A percentile compares a stretch with the other conserved stretches of the same genome.
Evolutionary conservation across 306 rosid species (phyloP).

Genomic region (Luffa acutangula): DNA sequence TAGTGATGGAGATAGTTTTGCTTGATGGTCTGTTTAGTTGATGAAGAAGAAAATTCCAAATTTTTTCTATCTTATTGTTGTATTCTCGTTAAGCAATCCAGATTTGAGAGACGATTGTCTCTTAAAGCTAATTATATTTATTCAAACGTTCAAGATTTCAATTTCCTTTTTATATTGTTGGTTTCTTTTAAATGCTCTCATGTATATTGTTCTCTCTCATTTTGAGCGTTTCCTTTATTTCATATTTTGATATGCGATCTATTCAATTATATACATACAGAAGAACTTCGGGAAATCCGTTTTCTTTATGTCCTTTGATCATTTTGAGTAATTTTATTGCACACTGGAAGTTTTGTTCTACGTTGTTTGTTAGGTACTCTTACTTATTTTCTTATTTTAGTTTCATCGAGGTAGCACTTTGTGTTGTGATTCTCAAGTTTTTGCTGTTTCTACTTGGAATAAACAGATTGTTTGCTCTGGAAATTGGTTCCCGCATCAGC

Average conservation of each 20-base stretch:
- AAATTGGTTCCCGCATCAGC: not conserved
- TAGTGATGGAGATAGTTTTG: constrained; percentile 9
- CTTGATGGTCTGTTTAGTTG: constrained; percentile 17
- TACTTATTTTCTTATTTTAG: not conserved
- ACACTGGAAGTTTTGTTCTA: not conserved
- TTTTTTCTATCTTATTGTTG: not conserved
- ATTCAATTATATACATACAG: not conserved
- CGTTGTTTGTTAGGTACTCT: not conserved
- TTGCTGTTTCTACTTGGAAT: not conserved
- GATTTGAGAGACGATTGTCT: constrained; percentile 1
- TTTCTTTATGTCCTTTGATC: not conserved
- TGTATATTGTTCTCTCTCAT: not conserved
- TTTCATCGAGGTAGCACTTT: not conserved
- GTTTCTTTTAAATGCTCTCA: not conserved
- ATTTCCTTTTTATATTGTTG: not conserved
- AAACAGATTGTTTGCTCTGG: constrained; percentile 19
- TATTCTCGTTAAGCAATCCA: not conserved
- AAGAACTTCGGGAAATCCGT: not conserved
- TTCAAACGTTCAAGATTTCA: constrained; percentile 6
- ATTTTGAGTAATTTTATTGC: not conserved
- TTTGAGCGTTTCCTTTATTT: not conserved
- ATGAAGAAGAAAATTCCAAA: not conserved
- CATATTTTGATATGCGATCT: not conserved
- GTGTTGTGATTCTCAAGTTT: not conserved
- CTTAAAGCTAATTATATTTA: not conserved